Conservation (phyloP, 176 grass and related monocot genomes). For the Guadua angustifolia region DNA sequence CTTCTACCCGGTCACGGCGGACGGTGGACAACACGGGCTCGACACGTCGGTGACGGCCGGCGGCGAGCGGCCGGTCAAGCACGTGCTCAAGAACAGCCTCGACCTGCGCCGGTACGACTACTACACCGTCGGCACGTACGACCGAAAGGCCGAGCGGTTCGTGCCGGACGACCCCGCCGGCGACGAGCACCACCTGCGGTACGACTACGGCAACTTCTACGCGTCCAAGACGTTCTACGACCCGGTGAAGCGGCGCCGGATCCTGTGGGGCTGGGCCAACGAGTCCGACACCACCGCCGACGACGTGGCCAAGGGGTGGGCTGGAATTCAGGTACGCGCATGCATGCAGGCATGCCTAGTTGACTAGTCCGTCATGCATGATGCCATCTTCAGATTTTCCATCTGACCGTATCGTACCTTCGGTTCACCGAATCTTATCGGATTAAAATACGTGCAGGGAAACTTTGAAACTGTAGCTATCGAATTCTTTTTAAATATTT, state of each 20-base stretch:
- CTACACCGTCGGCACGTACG: slow-evolving; percentile 74
- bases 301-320: slow-evolving; percentile 76
- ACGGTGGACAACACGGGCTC: slow-evolving; percentile 41
- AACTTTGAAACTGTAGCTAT: too few species aligned
- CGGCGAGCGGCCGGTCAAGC: slow-evolving; percentile 26
- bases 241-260: slow-evolving; percentile 55
- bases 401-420: too few species aligned
- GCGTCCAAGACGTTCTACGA: slow-evolving; percentile 92
- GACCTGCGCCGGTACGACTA: slow-evolving; percentile 69
- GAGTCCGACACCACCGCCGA: slow-evolving; percentile 61
- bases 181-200: slow-evolving; percentile 58
- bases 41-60: slow-evolving; percentile 31
- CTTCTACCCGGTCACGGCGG: slow-evolving; percentile 60
- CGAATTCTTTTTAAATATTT: too few species aligned
- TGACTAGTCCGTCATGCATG: background rate
- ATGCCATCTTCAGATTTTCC: background rate
- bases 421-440: too few species aligned
- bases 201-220: slow-evolving; percentile 91
- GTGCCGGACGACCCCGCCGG: slow-evolving; percentile 58
- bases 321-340: slow-evolving; percentile 66
- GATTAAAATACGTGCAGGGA: too few species aligned
- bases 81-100: slow-evolving; percentile 86
- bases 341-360: background rate
- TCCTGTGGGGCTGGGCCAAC: slow-evolving; percentile 88
- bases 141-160: slow-evolving; percentile 50